Evolutionary conservation across 1,284 basidiomycete genomes (phyloP).

Genomic region (Pseudozyma flocculosa): DNA sequence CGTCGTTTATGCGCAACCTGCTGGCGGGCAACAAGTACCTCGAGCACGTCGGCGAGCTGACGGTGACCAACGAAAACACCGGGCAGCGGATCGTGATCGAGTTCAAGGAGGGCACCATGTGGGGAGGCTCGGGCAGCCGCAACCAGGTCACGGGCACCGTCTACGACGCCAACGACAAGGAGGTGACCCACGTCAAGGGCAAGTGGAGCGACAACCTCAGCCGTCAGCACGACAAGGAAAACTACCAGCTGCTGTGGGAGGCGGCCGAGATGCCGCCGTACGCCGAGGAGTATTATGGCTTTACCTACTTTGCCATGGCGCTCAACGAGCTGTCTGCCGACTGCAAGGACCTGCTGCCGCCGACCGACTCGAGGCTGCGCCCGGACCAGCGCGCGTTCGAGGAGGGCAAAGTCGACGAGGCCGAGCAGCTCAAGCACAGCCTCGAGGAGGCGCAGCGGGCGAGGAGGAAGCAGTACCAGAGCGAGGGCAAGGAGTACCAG

Average conservation of each 20-base stretch:
- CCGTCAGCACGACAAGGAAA: conserved; percentile 46
- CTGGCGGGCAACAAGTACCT: conserved; percentile 58
- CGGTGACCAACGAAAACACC: conserved; percentile 45
- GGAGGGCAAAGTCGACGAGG: conserved; percentile 73
- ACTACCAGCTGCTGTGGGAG: conserved; percentile 54
- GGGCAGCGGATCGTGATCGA: conserved; percentile 44
- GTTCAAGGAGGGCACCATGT: conserved; percentile 56
- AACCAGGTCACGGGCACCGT: conserved; percentile 49
- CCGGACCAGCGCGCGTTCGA: conserved; percentile 86
- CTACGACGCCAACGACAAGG: conserved; percentile 45
- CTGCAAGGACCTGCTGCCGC: conserved; percentile 69
- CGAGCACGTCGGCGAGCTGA: conserved; percentile 56
- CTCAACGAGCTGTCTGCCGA: conserved; percentile 61
- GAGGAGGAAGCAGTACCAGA: conserved; percentile 60
- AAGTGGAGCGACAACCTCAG: conserved; percentile 50
- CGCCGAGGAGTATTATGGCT: conserved; percentile 54
- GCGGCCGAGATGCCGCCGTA: conserved; percentile 48
- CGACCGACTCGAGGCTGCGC: conserved; percentile 80
- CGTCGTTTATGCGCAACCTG: conserved; percentile 56
- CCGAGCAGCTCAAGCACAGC: conserved; percentile 73
- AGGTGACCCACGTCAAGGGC: conserved; percentile 42
- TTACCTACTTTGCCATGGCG: conserved; percentile 57
- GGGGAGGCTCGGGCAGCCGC: conserved; percentile 41
- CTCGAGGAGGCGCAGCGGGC: conserved; percentile 67
- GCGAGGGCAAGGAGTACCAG: conserved; percentile 12